These are phyloP conservation scores for Rhizophora mangle DNA, from an alignment of 345 rosid species.

Conservation along the genomic window DNA sequence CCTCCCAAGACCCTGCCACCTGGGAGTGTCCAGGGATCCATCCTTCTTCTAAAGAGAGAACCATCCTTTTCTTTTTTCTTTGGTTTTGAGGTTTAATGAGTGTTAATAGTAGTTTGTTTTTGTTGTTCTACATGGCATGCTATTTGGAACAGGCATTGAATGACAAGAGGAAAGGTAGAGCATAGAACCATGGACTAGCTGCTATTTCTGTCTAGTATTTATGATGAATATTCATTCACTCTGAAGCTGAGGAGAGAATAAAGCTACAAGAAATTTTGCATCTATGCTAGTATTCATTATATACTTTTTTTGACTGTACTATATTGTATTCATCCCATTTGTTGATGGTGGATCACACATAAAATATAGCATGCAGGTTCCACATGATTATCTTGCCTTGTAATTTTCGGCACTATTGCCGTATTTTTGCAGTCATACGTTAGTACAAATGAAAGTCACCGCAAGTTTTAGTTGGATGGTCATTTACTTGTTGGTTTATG, in stretches of 20 bases:
- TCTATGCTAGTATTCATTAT: neutral
- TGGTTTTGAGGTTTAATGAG: neutral
- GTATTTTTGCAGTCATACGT: too few species aligned
- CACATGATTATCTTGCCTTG: neutral
- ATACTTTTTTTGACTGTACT: too few species aligned
- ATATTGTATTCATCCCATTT: neutral
- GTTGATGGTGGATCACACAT: slow-evolving; percentile 3
- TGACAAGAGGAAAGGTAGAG: slow-evolving; percentile 69
- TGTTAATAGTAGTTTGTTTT: neutral
- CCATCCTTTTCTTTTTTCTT: neutral
- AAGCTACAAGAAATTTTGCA: slow-evolving; percentile 17
- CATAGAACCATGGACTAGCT: slow-evolving; percentile 16
- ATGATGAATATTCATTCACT: slow-evolving; percentile 15
- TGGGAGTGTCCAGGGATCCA: too few species aligned
- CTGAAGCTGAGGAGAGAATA: slow-evolving; percentile 21
- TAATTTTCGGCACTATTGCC: neutral
- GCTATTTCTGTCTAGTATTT: neutral
- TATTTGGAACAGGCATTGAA: slow-evolving; percentile 58
- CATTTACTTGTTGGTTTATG: neutral
- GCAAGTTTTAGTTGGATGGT: neutral
- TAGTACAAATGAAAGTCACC: neutral
- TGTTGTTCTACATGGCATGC: neutral
- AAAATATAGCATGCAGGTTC: neutral
- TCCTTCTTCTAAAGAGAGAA: too few species aligned
- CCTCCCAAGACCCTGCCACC: too few species aligned